Evolutionary conservation across 768 basidiomycete genomes (phyloP), one percentile per base, ranked within the genome.

Genomic region (Tulasnella sp.): DNA sequence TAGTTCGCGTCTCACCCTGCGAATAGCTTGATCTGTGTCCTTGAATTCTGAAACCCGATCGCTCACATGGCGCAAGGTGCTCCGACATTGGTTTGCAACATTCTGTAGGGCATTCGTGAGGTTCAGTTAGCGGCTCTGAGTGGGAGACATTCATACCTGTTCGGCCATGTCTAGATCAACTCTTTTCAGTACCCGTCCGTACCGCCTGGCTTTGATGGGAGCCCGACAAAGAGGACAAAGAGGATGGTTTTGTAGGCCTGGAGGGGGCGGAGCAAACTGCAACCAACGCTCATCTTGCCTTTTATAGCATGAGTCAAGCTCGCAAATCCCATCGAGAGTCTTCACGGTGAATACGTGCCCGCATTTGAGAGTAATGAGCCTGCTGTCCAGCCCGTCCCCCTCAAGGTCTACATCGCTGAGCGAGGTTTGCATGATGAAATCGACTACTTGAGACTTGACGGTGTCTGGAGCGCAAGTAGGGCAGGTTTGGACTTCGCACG

Each of bases 261-360:
- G 2, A 5, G 85, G 83, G 0, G 89, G 89, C 5, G 86, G 82
- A 55, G 82, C 81, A 37, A 90, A 82, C 6, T 86, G 85, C 16
- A 81, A 20, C 88, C 88, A 91, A 48, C 74, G 82, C 7, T 85
- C 87, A 15, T 85, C 80, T 1, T 6, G 71, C 5, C 86, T 83
- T 71, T 82, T 81, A 1, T 93, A 93, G 80, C 87, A 90, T 5
- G 88, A 86, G 0, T 71, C 71, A 83, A 93, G 85, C 18, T 83
- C 81, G 80, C 88, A 89, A 61, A 86, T 84, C 0, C 91, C 91
- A 80, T 93, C 92, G n/a, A 93, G 85, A 0, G 90, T 90, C 82
- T 91, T 91, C 23, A 91, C 88, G 0, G 92, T 92, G 82, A 93
- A 92, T 2, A 87, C 83, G 82, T 93, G 92, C 0, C 87, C 80